Percentiles rank a stretch among this genome's conserved stretches.
Evolutionary conservation across 805 yeast species (phyloP).

Genomic region (Starmerella floricola): DNA sequence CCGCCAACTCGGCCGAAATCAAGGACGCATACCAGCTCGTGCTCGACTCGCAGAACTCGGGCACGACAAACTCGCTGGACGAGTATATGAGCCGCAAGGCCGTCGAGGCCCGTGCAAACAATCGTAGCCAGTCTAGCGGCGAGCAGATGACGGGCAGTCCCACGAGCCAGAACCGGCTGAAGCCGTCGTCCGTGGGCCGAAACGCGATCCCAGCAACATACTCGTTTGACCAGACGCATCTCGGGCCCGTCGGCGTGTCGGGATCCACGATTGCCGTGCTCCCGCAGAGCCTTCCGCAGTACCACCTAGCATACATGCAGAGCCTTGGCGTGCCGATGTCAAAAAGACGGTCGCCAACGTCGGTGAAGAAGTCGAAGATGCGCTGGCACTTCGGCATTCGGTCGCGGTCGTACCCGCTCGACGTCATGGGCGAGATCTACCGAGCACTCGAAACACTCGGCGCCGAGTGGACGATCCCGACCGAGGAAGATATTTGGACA

Average conservation of each 20-base stretch:
- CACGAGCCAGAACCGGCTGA: slow-evolving; percentile 4
- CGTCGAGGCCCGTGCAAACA: slow-evolving; percentile 9
- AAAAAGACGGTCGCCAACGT: slow-evolving; percentile 32
- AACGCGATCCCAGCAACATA: slow-evolving; percentile 30
- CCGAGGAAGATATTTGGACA: slow-evolving; percentile 93
- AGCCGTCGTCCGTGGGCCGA: slow-evolving; percentile 19
- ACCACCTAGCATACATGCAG: slow-evolving; percentile 86
- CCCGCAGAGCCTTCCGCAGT: slow-evolving; percentile 88
- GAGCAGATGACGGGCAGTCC: neutral
- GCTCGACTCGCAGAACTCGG: slow-evolving; percentile 55
- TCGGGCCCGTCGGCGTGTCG: slow-evolving; percentile 26
- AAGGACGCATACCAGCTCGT: slow-evolving; percentile 75
- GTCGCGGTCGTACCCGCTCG: slow-evolving; percentile 89
- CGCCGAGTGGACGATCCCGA: slow-evolving; percentile 94
- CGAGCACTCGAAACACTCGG: slow-evolving; percentile 86
- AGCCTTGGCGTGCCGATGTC: slow-evolving; percentile 41
- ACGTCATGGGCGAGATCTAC: slow-evolving; percentile 97
- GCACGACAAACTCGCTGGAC: slow-evolving; percentile 16
- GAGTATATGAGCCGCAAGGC: slow-evolving; percentile 20
- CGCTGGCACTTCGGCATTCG: slow-evolving; percentile 98
- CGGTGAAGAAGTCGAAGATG: slow-evolving; percentile 76
- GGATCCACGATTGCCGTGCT: slow-evolving; percentile 75
- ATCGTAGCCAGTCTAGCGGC: slow-evolving; percentile 1
- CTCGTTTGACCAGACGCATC: slow-evolving; percentile 31
- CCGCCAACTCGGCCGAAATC: slow-evolving; percentile 46